Evolutionary conservation across 1,284 basidiomycete genomes (phyloP).

Genomic region (Sanghuangporus sanghuang): DNA sequence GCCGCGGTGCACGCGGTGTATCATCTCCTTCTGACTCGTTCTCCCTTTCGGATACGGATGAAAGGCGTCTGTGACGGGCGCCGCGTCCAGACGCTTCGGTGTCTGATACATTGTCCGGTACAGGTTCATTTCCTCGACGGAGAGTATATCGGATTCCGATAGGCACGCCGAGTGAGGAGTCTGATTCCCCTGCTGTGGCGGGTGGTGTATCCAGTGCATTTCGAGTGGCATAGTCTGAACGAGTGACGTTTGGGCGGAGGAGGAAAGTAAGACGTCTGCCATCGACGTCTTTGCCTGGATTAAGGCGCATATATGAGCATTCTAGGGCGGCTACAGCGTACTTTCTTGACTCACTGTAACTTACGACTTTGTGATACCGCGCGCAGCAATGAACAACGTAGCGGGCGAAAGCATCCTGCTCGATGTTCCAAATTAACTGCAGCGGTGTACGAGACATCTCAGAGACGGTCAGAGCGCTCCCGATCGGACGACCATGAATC

Average conservation of each 20-base stretch:
- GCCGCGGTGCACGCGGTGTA: slow-evolving; percentile 9
- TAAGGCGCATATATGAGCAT: slow-evolving; percentile 2
- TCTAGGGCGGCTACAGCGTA: background rate
- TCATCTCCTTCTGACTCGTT: background rate
- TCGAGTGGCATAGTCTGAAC: slow-evolving; percentile 44
- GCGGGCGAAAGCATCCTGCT: slow-evolving; percentile 64
- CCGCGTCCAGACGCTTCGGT: background rate
- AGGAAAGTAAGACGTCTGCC: slow-evolving; percentile 68
- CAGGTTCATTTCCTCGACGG: slow-evolving; percentile 33
- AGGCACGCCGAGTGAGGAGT: slow-evolving; percentile 30
- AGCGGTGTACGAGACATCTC: slow-evolving; percentile 62
- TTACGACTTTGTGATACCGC: slow-evolving; percentile 70
- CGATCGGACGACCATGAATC: slow-evolving; percentile 40
- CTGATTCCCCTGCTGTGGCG: slow-evolving; percentile 44
- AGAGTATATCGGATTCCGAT: slow-evolving; percentile 44
- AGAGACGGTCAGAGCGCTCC: slow-evolving; percentile 46
- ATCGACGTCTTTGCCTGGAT: slow-evolving; percentile 60
- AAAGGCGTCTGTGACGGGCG: slow-evolving; percentile 11
- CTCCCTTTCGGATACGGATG: slow-evolving; percentile 14
- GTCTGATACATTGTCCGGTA: slow-evolving; percentile 41
- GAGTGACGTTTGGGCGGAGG: slow-evolving; percentile 66
- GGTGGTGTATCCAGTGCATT: slow-evolving; percentile 62
- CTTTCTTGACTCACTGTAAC: slow-evolving; percentile 59
- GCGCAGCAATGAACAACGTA: slow-evolving; percentile 80
- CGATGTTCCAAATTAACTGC: slow-evolving; percentile 65